Conservation (phyloP, 148 eudicot genomes). For the Vaccinium darrowii region DNA sequence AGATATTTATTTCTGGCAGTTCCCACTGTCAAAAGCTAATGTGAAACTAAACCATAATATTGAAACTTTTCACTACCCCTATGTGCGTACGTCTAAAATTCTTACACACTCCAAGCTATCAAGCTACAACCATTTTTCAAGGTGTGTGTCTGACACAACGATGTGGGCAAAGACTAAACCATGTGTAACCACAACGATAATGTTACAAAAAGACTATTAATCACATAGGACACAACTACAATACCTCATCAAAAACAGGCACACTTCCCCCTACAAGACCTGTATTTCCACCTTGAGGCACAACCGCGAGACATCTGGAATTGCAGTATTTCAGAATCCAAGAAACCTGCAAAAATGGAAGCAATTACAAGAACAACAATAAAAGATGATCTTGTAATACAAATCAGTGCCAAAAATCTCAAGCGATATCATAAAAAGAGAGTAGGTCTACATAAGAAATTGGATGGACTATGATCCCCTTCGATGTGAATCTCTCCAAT, state of each 20-base stretch:
- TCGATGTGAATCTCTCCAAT: background rate
- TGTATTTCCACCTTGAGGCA: conserved; percentile 98
- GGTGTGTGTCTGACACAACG: background rate
- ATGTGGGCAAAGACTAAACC: background rate
- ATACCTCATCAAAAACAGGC: conserved; percentile 95
- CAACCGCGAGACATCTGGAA: conserved; percentile 78
- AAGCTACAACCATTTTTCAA: background rate
- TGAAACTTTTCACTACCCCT: background rate
- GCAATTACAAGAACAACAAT: background rate
- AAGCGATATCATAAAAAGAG: background rate
- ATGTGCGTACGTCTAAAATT: background rate
- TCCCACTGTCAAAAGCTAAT: background rate
- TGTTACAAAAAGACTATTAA: background rate
- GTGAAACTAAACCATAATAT: background rate
- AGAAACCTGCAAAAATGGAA: conserved; percentile 54
- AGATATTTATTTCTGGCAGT: background rate
- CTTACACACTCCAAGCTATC: background rate
- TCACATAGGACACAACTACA: background rate
- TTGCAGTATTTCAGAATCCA: conserved; percentile 69
- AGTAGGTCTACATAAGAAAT: background rate
- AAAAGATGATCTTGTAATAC: background rate
- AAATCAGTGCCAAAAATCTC: background rate
- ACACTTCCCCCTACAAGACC: conserved; percentile 99
- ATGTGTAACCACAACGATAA: conserved; percentile 5
- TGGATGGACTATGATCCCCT: background rate